Evolutionary conservation across 768 basidiomycete species (phyloP), one percentile per base, ranked within the genome.

Genomic region (Podaxis pistillaris): DNA sequence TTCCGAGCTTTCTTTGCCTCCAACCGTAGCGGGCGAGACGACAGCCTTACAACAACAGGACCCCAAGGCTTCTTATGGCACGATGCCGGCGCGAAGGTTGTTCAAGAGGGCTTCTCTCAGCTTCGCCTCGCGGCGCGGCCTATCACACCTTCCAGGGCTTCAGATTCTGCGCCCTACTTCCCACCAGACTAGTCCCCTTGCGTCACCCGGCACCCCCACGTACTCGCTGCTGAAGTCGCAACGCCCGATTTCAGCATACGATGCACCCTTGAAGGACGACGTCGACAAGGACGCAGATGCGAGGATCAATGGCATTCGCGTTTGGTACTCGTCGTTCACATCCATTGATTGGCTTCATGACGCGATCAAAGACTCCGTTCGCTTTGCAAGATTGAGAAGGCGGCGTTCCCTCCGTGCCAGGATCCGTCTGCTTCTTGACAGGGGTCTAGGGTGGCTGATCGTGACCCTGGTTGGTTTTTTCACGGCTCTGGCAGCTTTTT

Each of bases 341-440:
- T 94, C 91, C 19, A 90, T 96, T 61, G 95, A 98, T 74, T 98
- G 96, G 96, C 79, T 98, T 58, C 96, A 98, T 69, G 96, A 98
- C 76, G 85, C 93, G 44, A 93, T 98, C 78, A 96, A 97, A 74
- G 94, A 96, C 70, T 93, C 94, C 0, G 84, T 85, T 7, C 90
- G 95, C 30, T 89, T 90, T 66, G 84, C 89, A 37, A 82, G 85
- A 55, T 79, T 96, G 17, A 81, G 93, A 64, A 82, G 78, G 54
- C 83, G 86, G 61, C 88, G 85, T 67, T 92, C 94, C 1, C 17
- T 87, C 37, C 84, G 90, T 19, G 88, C 91, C 1, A 83, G 81
- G 40, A 64, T 90, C 33, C 81, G 81, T 22, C 83, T 90, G 30
- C 75, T 78, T 9, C 74, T 88, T 60, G 95, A 96, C 75, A 86